phyloP scores from a whole-genome alignment of 805 yeast species.

The Lachancea cidri region DNA sequence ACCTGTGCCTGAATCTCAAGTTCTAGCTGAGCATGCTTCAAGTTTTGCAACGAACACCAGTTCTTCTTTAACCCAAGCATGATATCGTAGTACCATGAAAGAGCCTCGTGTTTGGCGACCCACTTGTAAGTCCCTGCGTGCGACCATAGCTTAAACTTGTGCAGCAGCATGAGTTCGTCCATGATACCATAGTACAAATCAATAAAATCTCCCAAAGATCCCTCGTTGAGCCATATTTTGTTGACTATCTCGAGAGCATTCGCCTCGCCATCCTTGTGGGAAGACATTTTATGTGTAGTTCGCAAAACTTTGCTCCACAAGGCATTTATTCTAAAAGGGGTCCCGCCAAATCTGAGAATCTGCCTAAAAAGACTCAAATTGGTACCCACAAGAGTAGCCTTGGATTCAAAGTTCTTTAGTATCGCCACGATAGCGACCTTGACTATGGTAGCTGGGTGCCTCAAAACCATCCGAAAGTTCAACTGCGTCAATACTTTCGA shows the following conservation, averaged over 20 bases:
- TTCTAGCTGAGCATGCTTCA: slow-evolving; percentile 46
- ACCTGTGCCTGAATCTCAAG: slow-evolving; percentile 57
- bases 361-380: slow-evolving; percentile 55
- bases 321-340: slow-evolving; percentile 52
- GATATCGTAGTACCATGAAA: slow-evolving; percentile 67
- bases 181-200: slow-evolving; percentile 51
- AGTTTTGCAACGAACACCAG: slow-evolving; percentile 38
- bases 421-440: slow-evolving; percentile 14
- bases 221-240: slow-evolving; percentile 38
- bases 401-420: slow-evolving; percentile 17
- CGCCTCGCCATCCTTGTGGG: background rate
- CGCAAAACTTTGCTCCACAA: slow-evolving; percentile 32
- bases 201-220: slow-evolving; percentile 45
- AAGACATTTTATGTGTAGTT: slow-evolving; percentile 12
- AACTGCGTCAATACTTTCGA: slow-evolving; percentile 19
- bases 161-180: slow-evolving; percentile 58
- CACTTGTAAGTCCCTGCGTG: slow-evolving; percentile 26
- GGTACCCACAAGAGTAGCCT: slow-evolving; percentile 39
- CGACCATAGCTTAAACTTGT: slow-evolving; percentile 38
- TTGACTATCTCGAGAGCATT: slow-evolving; percentile 14
- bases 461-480: slow-evolving; percentile 10
- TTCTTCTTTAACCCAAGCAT: slow-evolving; percentile 51
- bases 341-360: slow-evolving; percentile 62
- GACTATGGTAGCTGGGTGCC: slow-evolving; percentile 15
- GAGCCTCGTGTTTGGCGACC: slow-evolving; percentile 53